These are phyloP conservation scores for Lolium multiflorum DNA, from an alignment of 176 grass and related monocot species.

Conservation along the genomic window DNA sequence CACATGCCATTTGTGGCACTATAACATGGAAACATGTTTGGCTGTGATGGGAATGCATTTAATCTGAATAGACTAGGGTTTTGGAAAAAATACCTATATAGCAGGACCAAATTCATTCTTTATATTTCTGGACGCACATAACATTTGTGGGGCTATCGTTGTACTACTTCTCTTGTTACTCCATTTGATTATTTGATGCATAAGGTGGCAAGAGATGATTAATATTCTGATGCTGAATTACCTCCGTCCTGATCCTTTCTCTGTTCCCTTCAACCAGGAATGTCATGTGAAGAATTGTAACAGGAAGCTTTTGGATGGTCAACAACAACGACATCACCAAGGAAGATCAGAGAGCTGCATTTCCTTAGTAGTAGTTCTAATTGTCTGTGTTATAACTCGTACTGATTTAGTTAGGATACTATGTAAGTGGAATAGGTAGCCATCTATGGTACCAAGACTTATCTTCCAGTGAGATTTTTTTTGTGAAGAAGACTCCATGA, in stretches of 20 bases:
- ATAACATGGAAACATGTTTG: neutral
- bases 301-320: too few relatives aligned
- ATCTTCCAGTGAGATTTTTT: too few relatives aligned
- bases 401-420: too few relatives aligned
- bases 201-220: neutral
- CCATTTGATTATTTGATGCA: neutral
- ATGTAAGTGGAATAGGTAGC: too few relatives aligned
- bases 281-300: neutral
- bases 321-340: too few relatives aligned
- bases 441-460: too few relatives aligned
- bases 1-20: neutral
- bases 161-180: neutral
- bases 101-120: neutral
- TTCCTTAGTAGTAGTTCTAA: too few relatives aligned
- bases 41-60: neutral
- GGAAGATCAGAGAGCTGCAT: too few relatives aligned
- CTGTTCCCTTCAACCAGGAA: neutral
- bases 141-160: neutral
- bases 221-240: slow-evolving; percentile 1
- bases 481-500: too few relatives aligned
- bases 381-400: too few relatives aligned
- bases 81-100: neutral
- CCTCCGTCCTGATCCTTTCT: neutral
- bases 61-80: neutral
- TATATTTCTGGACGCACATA: neutral